Conservation (phyloP, 2,329 filamentous ascomycete species). For the Daldinia sp. region DNA sequence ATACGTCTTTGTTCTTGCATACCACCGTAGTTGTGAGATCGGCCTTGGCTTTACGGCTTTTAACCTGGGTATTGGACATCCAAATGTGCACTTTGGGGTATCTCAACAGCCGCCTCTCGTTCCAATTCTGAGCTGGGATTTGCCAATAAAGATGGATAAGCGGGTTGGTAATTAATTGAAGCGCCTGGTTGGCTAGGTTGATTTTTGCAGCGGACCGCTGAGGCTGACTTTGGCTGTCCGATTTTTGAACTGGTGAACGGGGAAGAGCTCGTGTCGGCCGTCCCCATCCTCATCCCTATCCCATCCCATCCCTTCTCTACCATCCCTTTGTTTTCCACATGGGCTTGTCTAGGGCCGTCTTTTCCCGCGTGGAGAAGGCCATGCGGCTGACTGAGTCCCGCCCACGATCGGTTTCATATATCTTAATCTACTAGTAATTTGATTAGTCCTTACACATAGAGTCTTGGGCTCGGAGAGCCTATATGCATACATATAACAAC, state of each 20-base stretch:
- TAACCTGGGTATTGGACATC: constrained; percentile 24
- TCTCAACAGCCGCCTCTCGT: constrained; percentile 30
- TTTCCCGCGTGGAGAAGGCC: constrained; percentile 19
- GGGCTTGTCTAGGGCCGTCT: neutral
- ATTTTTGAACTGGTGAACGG: neutral
- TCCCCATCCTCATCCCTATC: neutral
- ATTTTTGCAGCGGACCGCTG: constrained; percentile 9
- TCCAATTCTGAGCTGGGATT: constrained; percentile 16
- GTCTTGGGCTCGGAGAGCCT: constrained; percentile 12
- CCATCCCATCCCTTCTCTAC: constrained; percentile 13
- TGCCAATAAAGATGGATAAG: constrained; percentile 21
- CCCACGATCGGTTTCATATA: constrained; percentile 21
- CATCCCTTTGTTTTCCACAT: neutral
- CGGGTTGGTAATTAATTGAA: constrained; percentile 27
- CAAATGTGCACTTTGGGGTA: constrained; percentile 37
- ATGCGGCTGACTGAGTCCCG: constrained; percentile 37
- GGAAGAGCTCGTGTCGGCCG: neutral
- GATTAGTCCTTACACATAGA: constrained; percentile 7
- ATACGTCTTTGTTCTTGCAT: constrained; percentile 19
- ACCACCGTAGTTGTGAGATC: constrained; percentile 10
- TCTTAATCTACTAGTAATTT: constrained; percentile 29
- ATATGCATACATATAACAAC: neutral
- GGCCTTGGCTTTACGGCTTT: constrained; percentile 29
- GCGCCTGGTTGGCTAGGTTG: constrained; percentile 25
- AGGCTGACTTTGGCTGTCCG: constrained; percentile 25